Evolutionary conservation across 257 asterid genomes (phyloP).

Genomic region (Nemophila menziesii): DNA sequence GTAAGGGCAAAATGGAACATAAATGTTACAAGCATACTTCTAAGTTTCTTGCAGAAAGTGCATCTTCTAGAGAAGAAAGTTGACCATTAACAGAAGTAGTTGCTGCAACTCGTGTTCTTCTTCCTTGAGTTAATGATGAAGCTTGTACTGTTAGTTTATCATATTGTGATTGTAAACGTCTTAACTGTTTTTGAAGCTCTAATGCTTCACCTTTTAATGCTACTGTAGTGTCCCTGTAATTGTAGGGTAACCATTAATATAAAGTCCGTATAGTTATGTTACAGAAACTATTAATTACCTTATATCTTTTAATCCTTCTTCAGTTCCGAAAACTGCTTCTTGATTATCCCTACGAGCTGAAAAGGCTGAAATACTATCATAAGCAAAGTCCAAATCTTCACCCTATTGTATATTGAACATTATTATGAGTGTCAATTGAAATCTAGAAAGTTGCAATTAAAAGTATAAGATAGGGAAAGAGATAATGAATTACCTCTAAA

Average conservation of each 20-base stretch:
- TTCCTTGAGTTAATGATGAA: constrained; percentile 84
- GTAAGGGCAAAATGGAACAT: not conserved
- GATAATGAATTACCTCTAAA: constrained; percentile 49
- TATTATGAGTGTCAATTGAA: too few relatives aligned
- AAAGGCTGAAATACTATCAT: constrained; percentile 96
- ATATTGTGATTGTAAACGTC: constrained; percentile 61
- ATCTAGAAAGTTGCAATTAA: not conserved
- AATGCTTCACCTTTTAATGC: constrained; percentile 79
- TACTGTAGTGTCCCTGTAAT: constrained; percentile 70
- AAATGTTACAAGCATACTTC: constrained; percentile 68
- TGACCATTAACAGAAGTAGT: constrained; percentile 83
- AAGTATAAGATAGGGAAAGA: not conserved
- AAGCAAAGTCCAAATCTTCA: constrained; percentile 94
- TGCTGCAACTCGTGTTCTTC: constrained; percentile 89
- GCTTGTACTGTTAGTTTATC: constrained; percentile 89
- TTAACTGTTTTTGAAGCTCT: constrained; percentile 92
- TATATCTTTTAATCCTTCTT: constrained; percentile 96
- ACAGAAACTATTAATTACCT: constrained; percentile 29
- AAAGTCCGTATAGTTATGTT: constrained; percentile 2
- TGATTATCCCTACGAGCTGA: constrained; percentile 94
- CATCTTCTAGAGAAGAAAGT: constrained; percentile 60
- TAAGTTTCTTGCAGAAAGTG: constrained; percentile 84
- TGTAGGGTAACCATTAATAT: constrained; percentile 18
- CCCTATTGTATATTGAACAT: too few relatives aligned
- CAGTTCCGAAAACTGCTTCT: constrained; percentile 96